These are phyloP conservation scores for Gracilaria domingensis DNA, from an alignment of 23 red algal genomes.

Conservation along the genomic window DNA sequence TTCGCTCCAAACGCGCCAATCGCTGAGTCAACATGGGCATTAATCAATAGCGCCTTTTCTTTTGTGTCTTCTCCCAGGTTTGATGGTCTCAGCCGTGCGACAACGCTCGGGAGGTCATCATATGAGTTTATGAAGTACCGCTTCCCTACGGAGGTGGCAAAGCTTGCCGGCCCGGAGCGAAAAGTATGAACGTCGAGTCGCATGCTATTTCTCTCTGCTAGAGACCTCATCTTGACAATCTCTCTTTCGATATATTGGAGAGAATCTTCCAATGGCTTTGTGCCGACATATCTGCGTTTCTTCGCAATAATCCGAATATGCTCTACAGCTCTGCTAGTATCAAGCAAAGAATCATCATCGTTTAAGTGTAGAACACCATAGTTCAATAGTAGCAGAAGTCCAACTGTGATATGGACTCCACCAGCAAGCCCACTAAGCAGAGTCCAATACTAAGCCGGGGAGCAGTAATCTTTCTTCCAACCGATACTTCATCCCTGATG, in stretches of 20 bases:
- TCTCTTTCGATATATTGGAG: conserved; percentile 49
- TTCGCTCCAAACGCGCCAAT: conserved; percentile 78
- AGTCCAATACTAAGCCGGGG: not conserved
- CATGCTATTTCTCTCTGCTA: conserved; percentile 15
- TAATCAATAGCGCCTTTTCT: conserved; percentile 77
- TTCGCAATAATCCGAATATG: conserved; percentile 44
- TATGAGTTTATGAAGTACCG: conserved; percentile 40
- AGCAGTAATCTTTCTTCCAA: not conserved
- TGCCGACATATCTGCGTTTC: conserved; percentile 36
- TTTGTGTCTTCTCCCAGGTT: conserved; percentile 11
- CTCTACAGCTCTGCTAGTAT: conserved; percentile 6
- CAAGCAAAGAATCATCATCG: not conserved
- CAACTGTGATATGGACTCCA: not conserved
- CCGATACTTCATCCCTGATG: too few species aligned
- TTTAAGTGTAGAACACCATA: not conserved
- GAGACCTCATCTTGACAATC: not conserved
- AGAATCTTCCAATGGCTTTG: conserved; percentile 48
- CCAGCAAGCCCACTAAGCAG: not conserved
- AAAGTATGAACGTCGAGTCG: conserved; percentile 47
- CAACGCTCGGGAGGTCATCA: conserved; percentile 51
- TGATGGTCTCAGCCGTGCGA: conserved; percentile 52
- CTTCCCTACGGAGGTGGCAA: conserved; percentile 29
- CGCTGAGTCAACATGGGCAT: conserved; percentile 92
- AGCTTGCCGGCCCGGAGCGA: conserved; percentile 42
- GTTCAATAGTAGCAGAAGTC: not conserved